These are phyloP conservation scores for Acacia acuminata DNA, from an alignment of 306 rosid genomes.

Conservation along the genomic window DNA sequence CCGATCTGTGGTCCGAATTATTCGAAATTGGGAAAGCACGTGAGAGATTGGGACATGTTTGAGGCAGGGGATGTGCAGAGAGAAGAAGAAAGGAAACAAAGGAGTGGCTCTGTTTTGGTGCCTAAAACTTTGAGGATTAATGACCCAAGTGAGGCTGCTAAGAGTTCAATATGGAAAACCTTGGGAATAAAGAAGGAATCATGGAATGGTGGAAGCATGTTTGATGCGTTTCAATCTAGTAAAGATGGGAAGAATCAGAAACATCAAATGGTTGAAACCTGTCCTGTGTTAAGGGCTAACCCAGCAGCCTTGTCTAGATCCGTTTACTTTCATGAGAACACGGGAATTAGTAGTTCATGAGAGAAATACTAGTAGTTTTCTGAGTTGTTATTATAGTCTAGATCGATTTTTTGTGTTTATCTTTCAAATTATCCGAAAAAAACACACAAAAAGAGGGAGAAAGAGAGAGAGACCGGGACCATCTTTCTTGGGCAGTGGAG, in stretches of 20 bases:
- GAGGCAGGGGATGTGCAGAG: constrained; percentile 35
- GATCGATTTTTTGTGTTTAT: neutral
- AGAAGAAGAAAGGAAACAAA: constrained; percentile 46
- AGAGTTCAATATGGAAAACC: constrained; percentile 91
- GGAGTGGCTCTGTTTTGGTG: constrained; percentile 65
- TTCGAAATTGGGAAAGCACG: constrained; percentile 62
- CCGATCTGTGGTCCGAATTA: constrained; percentile 38
- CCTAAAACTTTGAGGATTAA: constrained; percentile 84
- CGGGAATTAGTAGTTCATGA: constrained; percentile 24
- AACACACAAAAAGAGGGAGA: too few species aligned
- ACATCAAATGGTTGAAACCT: constrained; percentile 33
- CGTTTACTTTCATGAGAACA: constrained; percentile 68
- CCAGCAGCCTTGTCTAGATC: constrained; percentile 96
- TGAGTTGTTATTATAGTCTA: neutral
- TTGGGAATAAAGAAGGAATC: constrained; percentile 82
- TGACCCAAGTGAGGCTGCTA: constrained; percentile 85
- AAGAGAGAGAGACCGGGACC: constrained; percentile 35
- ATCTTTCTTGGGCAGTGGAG: neutral
- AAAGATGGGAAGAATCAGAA: constrained; percentile 41
- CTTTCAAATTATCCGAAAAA: neutral
- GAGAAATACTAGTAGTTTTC: neutral
- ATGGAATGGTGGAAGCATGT: constrained; percentile 53
- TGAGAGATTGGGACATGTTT: constrained; percentile 51
- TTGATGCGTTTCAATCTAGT: constrained; percentile 64
- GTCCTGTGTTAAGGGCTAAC: constrained; percentile 68